These are phyloP conservation scores for Crucihimalaya himalaica DNA, from an alignment of 345 rosid species.

Conservation along the genomic window DNA sequence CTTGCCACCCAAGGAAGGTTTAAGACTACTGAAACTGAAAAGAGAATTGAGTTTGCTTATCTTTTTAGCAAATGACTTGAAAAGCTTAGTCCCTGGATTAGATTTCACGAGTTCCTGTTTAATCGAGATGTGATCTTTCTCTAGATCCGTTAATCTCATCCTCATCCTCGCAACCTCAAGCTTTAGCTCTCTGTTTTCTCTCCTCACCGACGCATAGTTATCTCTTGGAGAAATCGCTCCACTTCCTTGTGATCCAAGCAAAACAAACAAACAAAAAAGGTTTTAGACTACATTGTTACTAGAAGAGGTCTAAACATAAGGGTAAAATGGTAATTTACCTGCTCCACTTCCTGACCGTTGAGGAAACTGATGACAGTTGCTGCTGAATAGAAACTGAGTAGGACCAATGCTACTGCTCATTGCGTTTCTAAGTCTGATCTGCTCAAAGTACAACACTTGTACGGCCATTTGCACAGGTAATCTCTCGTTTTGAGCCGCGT, in stretches of 20 bases:
- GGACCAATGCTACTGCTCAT: conserved; percentile 69
- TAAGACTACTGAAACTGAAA: conserved; percentile 61
- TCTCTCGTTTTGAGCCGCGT: conserved; percentile 95
- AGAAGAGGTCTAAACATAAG: neutral
- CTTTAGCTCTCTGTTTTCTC: conserved; percentile 95
- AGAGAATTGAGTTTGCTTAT: conserved; percentile 77
- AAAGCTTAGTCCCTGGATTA: conserved; percentile 69
- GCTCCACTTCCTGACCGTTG: conserved; percentile 88
- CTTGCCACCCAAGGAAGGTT: conserved; percentile 54
- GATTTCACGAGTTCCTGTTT: conserved; percentile 82
- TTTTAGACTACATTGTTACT: neutral
- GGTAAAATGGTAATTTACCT: conserved; percentile 29
- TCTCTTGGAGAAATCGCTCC: conserved; percentile 98
- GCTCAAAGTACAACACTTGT: conserved; percentile 90
- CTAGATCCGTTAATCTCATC: conserved; percentile 95
- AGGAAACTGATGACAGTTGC: conserved; percentile 63
- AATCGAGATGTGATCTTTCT: conserved; percentile 91
- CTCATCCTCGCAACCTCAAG: conserved; percentile 99
- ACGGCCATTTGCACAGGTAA: conserved; percentile 96
- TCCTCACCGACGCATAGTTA: conserved; percentile 90
- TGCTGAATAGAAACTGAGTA: conserved; percentile 69
- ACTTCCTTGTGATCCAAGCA: conserved; percentile 48
- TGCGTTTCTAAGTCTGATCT: conserved; percentile 88
- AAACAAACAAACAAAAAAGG: neutral
- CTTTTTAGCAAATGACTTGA: conserved; percentile 79